Evolutionary conservation across 2,329 filamentous ascomycete species (phyloP), one percentile per base, ranked within the genome.

Genomic region (Emergomyces orientalis): DNA sequence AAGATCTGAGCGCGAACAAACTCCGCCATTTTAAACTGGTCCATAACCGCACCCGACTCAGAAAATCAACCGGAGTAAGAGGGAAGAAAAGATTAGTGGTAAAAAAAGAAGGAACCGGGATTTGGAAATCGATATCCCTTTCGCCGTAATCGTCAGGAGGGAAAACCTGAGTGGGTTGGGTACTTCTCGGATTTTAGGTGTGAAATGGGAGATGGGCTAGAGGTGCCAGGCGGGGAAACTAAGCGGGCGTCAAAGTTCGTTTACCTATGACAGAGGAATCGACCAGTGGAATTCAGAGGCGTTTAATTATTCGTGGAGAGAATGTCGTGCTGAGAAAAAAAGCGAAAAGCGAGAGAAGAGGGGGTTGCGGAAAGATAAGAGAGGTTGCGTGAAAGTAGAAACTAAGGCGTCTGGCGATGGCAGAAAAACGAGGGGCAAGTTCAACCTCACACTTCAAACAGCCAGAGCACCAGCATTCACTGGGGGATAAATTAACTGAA

Each of bases 1-100:
- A 99, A 99, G 78, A 99, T 97, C 84, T 97, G 93, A 76, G 93
- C 92, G 80, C 94, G 90, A 75, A 99, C 91, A 79, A 99, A 99
- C 84, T 99, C 94, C 77, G 94, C 94, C 94, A 99, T 97, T 77
- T 75, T 87, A n/a, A n/a, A 59, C 25, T 59, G 56, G 19, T 59
- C 56, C 56, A 85, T 63, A 43, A 51, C 43, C 17, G 9, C 34
- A 34, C 43, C 27, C 30, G 47, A 27, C 32, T 43, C 34, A 34
- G 19, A 58, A 37, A 32, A 14, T 25, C 41, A 41, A 43, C 49
- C 39, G 47, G 34, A 27, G 45, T 39, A 27, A 41, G 34, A 54
- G 56, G 37, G 32, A 39, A 45, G n/a, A 22, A 49, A 57, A 34
- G 9, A 49, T 13, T 14, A n/a, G 7, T 22, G 13, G 55, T 32